Evolutionary conservation across 2,329 filamentous ascomycete species (phyloP), one percentile per base, ranked within the genome.

Genomic region (Aureobasidium lini): DNA sequence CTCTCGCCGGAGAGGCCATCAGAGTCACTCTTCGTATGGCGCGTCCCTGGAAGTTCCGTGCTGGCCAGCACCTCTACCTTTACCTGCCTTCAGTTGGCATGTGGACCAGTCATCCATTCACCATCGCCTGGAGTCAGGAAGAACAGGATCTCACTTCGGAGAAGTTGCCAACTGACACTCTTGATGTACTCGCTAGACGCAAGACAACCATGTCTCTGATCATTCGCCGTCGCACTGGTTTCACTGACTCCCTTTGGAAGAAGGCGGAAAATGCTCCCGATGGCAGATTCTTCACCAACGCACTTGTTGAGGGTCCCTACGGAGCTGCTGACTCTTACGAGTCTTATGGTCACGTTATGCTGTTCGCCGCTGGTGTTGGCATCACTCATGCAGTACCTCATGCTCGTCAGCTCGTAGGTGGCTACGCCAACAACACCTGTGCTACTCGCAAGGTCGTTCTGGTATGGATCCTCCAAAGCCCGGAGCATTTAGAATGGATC

Each of bases 351-450:
- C 94, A 95, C 44, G 85, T 87, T 46, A 83, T 99, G 63, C 86
- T 99, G 60, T 91, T 96, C 70, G 92, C 93, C 11, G 92, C 91
- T 60, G 90, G 93, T 60, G 91, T 94, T 5, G 94, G 94, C 63
- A 97, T 99, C 74, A 96, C 93, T 1, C 93, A 97, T 72, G 91
- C 95, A 71, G 84, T 97, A 32, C 89, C 91, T 36, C 95, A 95
- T 72, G 82, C 96, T 8, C 86, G 85, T 59, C 87, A 94, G 61
- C 73, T 79, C 16, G 76, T 79, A 43, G 72, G 72, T 50, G 74
- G 77, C 73, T 68, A 83, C 78, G 78, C 79, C 77, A 75, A 89
- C 83, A 87, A 66, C 61, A 91, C 85, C 1, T 85, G 91, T 39
- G 91, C 93, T 4, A 90, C 90, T 3, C 86, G 91, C 54, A 85